A percentile compares a stretch with the other conserved stretches of the same genome.
These are phyloP conservation scores for Naganishia kalamii DNA, from an alignment of 768 basidiomycete genomes.

Conservation along the genomic window DNA sequence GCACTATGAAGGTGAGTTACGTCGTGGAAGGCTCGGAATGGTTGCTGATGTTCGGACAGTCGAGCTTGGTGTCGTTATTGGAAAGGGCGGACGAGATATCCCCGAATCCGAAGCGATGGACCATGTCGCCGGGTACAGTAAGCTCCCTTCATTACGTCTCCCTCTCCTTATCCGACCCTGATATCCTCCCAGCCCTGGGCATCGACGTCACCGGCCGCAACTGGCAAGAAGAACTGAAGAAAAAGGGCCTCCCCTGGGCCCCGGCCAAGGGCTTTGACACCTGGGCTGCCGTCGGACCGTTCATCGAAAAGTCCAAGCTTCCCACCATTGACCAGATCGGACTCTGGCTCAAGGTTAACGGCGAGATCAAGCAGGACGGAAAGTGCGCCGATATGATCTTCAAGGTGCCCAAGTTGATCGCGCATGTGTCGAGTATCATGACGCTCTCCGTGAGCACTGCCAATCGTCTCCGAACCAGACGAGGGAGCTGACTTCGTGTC, in stretches of 20 bases:
- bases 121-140: conserved; percentile 89
- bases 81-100: conserved; percentile 78
- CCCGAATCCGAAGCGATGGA: conserved; percentile 62
- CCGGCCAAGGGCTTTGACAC: conserved; percentile 95
- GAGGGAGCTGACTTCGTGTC: conserved; percentile 22
- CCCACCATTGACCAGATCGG: conserved; percentile 67
- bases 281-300: conserved; percentile 80
- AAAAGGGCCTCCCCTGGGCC: conserved; percentile 93
- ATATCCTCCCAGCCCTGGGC: conserved; percentile 62
- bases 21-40: not conserved
- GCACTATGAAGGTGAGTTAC: conserved; percentile 75
- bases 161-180: not conserved
- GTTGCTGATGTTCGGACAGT: conserved; percentile 52
- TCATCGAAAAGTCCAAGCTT: conserved; percentile 69
- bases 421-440: conserved; percentile 93
- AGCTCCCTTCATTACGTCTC: conserved; percentile 16
- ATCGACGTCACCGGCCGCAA: conserved; percentile 97
- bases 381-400: conserved; percentile 87
- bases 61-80: conserved; percentile 94
- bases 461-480: not conserved
- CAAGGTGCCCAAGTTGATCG: conserved; percentile 75
- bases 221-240: conserved; percentile 86
- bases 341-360: conserved; percentile 80
- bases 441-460: conserved; percentile 67
- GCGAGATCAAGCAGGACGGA: conserved; percentile 72